Conservation (phyloP, 495 filamentous ascomycete genomes). For the Aspergillus saccharolyticus region DNA sequence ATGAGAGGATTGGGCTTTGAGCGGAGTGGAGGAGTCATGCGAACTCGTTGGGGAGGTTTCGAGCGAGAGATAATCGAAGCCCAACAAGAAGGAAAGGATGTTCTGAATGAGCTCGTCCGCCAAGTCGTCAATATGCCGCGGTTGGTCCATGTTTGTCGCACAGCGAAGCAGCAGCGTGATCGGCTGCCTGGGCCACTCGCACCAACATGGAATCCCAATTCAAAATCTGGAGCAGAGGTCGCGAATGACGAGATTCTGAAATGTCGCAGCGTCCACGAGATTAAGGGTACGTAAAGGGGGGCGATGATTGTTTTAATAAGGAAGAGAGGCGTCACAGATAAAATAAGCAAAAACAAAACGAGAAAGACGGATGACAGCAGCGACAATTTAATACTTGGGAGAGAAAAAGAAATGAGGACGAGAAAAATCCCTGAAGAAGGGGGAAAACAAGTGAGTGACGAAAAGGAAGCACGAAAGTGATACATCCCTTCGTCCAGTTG, state of each 20-base stretch:
- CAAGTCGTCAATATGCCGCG: constrained; percentile 44
- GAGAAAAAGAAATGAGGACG: constrained; percentile 1
- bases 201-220: constrained; percentile 35
- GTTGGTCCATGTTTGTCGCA: constrained; percentile 34
- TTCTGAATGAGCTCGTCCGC: constrained; percentile 58
- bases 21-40: constrained; percentile 1
- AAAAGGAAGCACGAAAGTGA: constrained; percentile 18
- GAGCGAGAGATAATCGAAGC: constrained; percentile 13
- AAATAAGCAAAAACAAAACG: constrained; percentile 16
- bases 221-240: constrained; percentile 9
- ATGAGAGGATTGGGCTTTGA: constrained; percentile 11
- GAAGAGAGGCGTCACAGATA: constrained; percentile 5
- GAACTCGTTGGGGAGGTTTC: constrained; percentile 10
- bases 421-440: constrained; percentile 5
- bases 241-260: constrained; percentile 10
- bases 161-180: constrained; percentile 31
- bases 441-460: constrained; percentile 8
- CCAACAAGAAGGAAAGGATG: constrained; percentile 42
- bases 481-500: constrained; percentile 15
- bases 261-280: constrained; percentile 11
- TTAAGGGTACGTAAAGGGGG: constrained; percentile 9
- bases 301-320: constrained; percentile 3
- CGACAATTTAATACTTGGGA: constrained; percentile 4
- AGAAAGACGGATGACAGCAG: constrained; percentile 8
- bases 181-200: constrained; percentile 32